Percentiles rank a stretch among this genome's conserved stretches.
Evolutionary conservation across 495 filamentous ascomycete genomes (phyloP).

Genomic region (Articulospora tetracladia): DNA sequence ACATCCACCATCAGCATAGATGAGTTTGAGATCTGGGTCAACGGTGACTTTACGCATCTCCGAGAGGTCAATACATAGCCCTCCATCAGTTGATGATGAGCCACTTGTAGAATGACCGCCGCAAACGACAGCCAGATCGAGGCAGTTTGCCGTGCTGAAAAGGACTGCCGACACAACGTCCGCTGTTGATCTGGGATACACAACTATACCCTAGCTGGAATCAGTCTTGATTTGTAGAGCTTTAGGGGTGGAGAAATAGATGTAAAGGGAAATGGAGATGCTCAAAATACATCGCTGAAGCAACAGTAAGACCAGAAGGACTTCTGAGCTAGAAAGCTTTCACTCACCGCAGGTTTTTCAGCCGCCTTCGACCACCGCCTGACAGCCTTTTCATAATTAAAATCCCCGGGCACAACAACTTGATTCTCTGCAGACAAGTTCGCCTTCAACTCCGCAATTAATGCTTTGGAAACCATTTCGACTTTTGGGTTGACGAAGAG

Average conservation of each 20-base stretch:
- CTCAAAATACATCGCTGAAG: too few species aligned
- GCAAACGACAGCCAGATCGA: slow-evolving; percentile 6
- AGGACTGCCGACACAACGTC: slow-evolving; percentile 1
- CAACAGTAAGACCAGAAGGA: too few species aligned
- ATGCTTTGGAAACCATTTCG: neutral
- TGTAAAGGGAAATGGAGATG: neutral
- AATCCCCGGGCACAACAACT: neutral
- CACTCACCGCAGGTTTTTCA: slow-evolving; percentile 1
- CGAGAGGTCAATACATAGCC: slow-evolving; percentile 52
- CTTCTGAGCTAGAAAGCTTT: neutral
- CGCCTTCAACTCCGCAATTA: neutral
- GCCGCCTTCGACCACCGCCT: slow-evolving; percentile 1
- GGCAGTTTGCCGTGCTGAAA: slow-evolving; percentile 10
- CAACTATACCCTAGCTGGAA: neutral
- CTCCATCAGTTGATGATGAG: slow-evolving; percentile 39
- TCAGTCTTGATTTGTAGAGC: neutral
- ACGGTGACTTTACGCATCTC: slow-evolving; percentile 47
- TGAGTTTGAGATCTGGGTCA: slow-evolving; percentile 35
- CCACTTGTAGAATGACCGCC: slow-evolving; percentile 29
- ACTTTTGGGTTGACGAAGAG: too few species aligned
- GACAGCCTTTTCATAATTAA: neutral
- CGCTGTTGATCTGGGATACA: neutral
- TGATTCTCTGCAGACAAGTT: neutral
- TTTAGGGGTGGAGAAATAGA: neutral
- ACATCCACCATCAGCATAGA: slow-evolving; percentile 49